Conservation (phyloP, 2,329 filamentous ascomycete genomes). For the Penicillium sp. region DNA sequence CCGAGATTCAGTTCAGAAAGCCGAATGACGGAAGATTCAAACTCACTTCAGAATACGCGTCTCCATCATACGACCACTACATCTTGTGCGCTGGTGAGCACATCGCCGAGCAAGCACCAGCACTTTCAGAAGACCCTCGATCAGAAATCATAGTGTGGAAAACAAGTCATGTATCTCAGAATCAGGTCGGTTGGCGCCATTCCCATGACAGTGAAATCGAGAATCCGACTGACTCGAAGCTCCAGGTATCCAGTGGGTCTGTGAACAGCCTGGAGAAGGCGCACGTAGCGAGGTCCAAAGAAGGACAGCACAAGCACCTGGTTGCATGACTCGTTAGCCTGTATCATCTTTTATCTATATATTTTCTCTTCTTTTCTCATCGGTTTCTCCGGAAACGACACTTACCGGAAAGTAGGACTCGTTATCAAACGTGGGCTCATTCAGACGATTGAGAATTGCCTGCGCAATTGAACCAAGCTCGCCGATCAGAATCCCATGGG, state of each 20-base stretch:
- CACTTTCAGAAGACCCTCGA: background rate
- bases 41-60: no score
- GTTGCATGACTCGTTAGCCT: background rate
- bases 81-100: no score
- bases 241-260: background rate
- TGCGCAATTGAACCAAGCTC: slow-evolving; percentile 1
- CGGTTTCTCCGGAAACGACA: no score
- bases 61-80: no score
- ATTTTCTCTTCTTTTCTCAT: background rate
- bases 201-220: background rate
- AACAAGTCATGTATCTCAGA: background rate
- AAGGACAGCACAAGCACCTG: slow-evolving; percentile 1
- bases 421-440: background rate
- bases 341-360: background rate
- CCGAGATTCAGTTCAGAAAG: no score
- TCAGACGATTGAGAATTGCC: background rate
- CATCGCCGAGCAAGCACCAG: no score
- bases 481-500: background rate
- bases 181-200: background rate
- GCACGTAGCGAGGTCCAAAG: slow-evolving; percentile 1
- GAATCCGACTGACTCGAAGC: background rate
- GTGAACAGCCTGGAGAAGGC: background rate
- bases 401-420: slow-evolving; percentile 1
- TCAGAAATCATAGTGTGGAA: background rate
- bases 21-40: no score